Base-by-base conservation (phyloP, 2,329 filamentous ascomycete species). In the Fusarium burgessii region DNA sequence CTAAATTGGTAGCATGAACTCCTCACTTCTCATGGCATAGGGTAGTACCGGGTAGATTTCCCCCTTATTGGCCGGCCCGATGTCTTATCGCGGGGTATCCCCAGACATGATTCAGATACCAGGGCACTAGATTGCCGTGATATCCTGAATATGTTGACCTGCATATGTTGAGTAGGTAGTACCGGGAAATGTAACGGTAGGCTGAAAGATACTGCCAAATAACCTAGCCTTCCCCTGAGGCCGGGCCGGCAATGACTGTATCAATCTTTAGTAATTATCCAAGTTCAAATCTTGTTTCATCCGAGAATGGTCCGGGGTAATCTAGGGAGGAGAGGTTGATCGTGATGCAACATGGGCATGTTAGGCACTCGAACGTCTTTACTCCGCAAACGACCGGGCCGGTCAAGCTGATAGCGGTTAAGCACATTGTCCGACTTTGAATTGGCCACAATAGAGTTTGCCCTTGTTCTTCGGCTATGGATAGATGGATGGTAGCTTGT, bases 331-430 rank as follows among this genome's bases (percentile, higher is more conserved):
- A n/a, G 1, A 20, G 23, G 5, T 15, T 25, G 12, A 2, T 2
- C 10, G 7, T n/a, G 23, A 15, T 25, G 23, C 14, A 18, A n/a
- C 50, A 13, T 25, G 3, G 2, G 9, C 3, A n/a, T 25, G 23
- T 43, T 13, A 3, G 17, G 2, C 2, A 11, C 5, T n/a, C 13
- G 0, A 51, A 36, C 2, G 4, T 12, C 4, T n/a, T 32, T 38
- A 17, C 33, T 23, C 12, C 49, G 23, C 4, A 6, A 11, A 45
- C 18, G 13, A 43, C 58, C 58, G 58, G 58, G 58, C 58, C 51
- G 58, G 51, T 25, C 17, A 43, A 25, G n/a, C 11, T 20, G 5
- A 20, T 25, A 5, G 23, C 23, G 23, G 5, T 23, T 23, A 3
- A 23, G 32, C 13, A 25, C 12, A 20, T 23, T 41, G 18, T 10